Conservation (phyloP, 2,329 filamentous ascomycete genomes). For the Cordyceps javanica region DNA sequence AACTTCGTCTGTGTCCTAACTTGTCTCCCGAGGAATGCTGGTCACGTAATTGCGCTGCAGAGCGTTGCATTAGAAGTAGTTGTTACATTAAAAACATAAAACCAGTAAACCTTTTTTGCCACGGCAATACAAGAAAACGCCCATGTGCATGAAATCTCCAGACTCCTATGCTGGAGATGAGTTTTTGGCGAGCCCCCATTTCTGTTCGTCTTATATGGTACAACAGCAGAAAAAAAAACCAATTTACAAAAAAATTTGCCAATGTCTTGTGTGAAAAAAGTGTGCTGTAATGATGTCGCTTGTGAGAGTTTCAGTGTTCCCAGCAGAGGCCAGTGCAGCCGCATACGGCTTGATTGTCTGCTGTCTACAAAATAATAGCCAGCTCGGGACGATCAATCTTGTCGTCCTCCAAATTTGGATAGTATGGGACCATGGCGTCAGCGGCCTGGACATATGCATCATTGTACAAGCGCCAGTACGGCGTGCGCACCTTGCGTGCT, state of each 20-base stretch:
- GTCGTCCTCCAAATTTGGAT: conserved; percentile 79
- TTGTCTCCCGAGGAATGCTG: background rate
- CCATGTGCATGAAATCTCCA: conserved; percentile 2
- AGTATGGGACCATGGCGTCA: conserved; percentile 94
- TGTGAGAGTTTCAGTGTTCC: background rate
- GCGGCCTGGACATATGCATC: conserved; percentile 92
- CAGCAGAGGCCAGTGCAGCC: too few species aligned
- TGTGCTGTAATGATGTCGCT: background rate
- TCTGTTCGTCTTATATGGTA: background rate
- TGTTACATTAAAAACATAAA: background rate
- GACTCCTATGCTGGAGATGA: conserved; percentile 4
- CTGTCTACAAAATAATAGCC: conserved; percentile 66
- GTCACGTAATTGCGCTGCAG: background rate
- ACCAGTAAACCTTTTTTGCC: background rate
- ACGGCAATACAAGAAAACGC: conserved; percentile 5
- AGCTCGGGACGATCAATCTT: conserved; percentile 73
- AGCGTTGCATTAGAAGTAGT: background rate
- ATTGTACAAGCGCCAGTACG: conserved; percentile 97
- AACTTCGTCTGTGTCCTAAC: background rate
- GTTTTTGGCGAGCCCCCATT: background rate
- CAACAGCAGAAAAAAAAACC: background rate
- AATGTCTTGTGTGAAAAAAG: background rate
- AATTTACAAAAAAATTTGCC: background rate
- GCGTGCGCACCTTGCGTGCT: conserved; percentile 84
- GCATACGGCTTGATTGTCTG: background rate